Conservation (phyloP, 208 protist species). For the Leptomonas seymouri region DNA sequence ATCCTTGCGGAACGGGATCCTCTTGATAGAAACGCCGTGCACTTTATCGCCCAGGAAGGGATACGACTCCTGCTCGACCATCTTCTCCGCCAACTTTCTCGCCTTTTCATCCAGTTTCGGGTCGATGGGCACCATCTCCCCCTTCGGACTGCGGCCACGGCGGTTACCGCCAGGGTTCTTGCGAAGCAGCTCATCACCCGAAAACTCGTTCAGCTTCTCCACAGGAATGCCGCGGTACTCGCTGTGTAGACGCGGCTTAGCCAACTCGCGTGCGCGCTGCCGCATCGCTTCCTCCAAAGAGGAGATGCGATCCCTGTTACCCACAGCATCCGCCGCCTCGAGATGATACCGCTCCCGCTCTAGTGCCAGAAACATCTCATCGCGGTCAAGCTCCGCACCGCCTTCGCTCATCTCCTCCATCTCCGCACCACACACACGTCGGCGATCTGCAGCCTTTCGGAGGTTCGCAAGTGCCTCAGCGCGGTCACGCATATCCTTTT, state of each 20-base stretch:
- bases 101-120: constrained; percentile 40
- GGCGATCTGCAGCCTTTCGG: constrained; percentile 11
- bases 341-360: constrained; percentile 59
- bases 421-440: constrained; percentile 13
- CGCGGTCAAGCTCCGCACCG: constrained; percentile 48
- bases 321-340: constrained; percentile 35
- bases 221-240: constrained; percentile 38
- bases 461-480: constrained; percentile 35
- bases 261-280: constrained; percentile 24
- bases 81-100: constrained; percentile 42
- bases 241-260: constrained; percentile 30
- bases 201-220: constrained; percentile 32
- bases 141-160: constrained; percentile 8
- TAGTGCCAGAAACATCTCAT: constrained; percentile 56
- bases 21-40: constrained; percentile 43
- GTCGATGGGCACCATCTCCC: constrained; percentile 33
- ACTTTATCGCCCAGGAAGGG: constrained; percentile 66
- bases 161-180: constrained; percentile 28
- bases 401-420: constrained; percentile 53
- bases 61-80: constrained; percentile 45
- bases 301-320: constrained; percentile 24
- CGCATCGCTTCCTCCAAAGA: constrained; percentile 35
- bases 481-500: constrained; percentile 44
- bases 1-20: constrained; percentile 59
- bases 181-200: constrained; percentile 23